Percentiles rank a stretch among this genome's conserved stretches.
phyloP scores from a whole-genome alignment of 1,139 yeast genomes.

The Yamadazyma triangularis region DNA sequence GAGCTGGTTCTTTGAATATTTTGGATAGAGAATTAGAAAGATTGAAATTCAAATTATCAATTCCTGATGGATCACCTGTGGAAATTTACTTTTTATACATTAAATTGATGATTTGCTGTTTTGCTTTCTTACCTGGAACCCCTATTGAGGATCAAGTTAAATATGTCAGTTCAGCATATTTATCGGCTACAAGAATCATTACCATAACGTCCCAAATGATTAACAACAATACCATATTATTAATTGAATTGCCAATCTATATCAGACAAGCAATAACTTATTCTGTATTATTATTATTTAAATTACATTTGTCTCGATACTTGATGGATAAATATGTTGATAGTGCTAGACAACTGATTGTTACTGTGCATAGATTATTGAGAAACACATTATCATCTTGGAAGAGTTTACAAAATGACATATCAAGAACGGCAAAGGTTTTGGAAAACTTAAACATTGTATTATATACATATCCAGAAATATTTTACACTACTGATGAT shows the following conservation, averaged over 20 bases:
- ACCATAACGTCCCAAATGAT: constrained; percentile 73
- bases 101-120: constrained; percentile 78
- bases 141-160: constrained; percentile 85
- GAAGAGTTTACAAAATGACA: constrained; percentile 88
- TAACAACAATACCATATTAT: constrained; percentile 47
- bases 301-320: constrained; percentile 76
- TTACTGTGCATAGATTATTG: constrained; percentile 82
- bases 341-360: constrained; percentile 88
- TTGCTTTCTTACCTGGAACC: constrained; percentile 88
- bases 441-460: constrained; percentile 86
- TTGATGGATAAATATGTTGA: constrained; percentile 75
- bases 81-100: constrained; percentile 79
- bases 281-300: constrained; percentile 75
- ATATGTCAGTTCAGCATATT: constrained; percentile 77
- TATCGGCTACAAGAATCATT: constrained; percentile 75
- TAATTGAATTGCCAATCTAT: constrained; percentile 83
- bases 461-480: constrained; percentile 80
- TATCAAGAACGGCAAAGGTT: constrained; percentile 89
- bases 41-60: constrained; percentile 56
- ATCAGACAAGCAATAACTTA: constrained; percentile 81
- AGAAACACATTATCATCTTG: constrained; percentile 88
- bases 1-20: constrained; percentile 74
- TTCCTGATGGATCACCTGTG: constrained; percentile 60
- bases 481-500: constrained; percentile 40
- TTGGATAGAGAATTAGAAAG: constrained; percentile 77